These are phyloP conservation scores for Peronospora belbahrii DNA, from an alignment of 352 stramenopile species.

Conservation along the genomic window DNA sequence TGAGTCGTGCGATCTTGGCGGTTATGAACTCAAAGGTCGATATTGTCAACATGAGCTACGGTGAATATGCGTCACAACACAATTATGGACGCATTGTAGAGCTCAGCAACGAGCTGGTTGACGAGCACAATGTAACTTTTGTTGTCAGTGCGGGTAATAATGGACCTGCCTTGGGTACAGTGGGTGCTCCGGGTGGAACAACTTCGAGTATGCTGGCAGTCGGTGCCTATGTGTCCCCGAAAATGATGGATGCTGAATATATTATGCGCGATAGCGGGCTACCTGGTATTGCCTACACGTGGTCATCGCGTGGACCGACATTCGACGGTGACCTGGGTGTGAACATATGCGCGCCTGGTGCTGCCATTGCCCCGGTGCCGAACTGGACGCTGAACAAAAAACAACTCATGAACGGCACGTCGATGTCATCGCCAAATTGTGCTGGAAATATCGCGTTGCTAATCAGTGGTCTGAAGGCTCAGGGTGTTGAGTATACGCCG, in stretches of 20 bases:
- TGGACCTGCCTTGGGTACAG: constrained; percentile 90
- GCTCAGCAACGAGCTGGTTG: constrained; percentile 85
- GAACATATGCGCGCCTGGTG: constrained; percentile 89
- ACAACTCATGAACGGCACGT: constrained; percentile 96
- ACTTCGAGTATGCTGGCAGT: constrained; percentile 87
- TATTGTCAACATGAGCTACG: constrained; percentile 96
- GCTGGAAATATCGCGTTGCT: constrained; percentile 90
- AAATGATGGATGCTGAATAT: constrained; percentile 92
- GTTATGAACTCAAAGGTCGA: constrained; percentile 86
- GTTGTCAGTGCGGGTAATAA: constrained; percentile 93
- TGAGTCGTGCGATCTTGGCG: constrained; percentile 88
- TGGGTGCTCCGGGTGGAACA: constrained; percentile 88
- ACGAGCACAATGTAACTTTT: constrained; percentile 90
- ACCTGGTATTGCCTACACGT: constrained; percentile 82
- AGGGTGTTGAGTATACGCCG: constrained; percentile 74
- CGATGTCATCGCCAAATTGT: constrained; percentile 93
- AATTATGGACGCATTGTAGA: constrained; percentile 87
- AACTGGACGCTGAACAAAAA: constrained; percentile 95
- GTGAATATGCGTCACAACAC: constrained; percentile 86
- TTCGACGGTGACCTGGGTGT: constrained; percentile 89
- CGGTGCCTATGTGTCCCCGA: constrained; percentile 91
- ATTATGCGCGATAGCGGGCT: constrained; percentile 73
- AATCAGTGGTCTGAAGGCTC: constrained; percentile 85
- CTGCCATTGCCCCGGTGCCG: constrained; percentile 90
- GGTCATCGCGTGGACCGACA: constrained; percentile 88